Conservation (phyloP, 192 early-diverging fungal genomes). For the Podila minutissima region DNA sequence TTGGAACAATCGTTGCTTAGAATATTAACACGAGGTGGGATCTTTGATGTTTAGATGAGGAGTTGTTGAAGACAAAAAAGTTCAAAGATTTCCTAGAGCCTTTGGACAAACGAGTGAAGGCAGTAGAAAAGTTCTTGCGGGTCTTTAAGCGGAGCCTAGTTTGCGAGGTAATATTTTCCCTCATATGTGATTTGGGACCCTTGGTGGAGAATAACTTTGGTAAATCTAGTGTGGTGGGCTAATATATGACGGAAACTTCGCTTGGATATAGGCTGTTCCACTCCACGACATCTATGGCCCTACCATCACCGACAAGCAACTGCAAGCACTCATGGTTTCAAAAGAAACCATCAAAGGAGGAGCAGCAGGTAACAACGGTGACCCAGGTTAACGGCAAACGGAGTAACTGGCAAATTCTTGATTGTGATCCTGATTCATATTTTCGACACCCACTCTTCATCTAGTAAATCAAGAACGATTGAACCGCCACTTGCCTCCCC, state of each 20-base stretch:
- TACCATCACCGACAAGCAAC: slow-evolving; percentile 72
- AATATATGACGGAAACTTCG: neutral
- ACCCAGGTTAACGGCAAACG: too few species aligned
- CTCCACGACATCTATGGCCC: slow-evolving; percentile 91
- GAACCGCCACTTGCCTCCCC: slow-evolving; percentile 57
- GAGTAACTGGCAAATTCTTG: neutral
- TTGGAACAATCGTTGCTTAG: neutral
- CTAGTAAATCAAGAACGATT: slow-evolving; percentile 82
- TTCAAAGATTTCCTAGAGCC: slow-evolving; percentile 74
- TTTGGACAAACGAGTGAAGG: slow-evolving; percentile 64
- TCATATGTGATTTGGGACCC: neutral
- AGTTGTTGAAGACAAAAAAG: slow-evolving; percentile 77
- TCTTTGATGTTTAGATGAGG: slow-evolving; percentile 54
- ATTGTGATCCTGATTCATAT: neutral
- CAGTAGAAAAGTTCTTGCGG: slow-evolving; percentile 69
- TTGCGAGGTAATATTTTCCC: slow-evolving; percentile 47
- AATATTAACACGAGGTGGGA: neutral
- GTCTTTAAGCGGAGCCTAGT: slow-evolving; percentile 56
- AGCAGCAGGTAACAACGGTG: slow-evolving; percentile 61
- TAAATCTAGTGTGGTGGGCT: neutral
- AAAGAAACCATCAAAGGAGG: slow-evolving; percentile 84
- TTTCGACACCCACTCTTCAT: neutral
- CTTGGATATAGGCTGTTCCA: slow-evolving; percentile 62
- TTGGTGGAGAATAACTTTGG: neutral
- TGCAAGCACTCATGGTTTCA: slow-evolving; percentile 86